Conservation (phyloP, 2,329 filamentous ascomycete species). For the Thelonectria blattea region DNA sequence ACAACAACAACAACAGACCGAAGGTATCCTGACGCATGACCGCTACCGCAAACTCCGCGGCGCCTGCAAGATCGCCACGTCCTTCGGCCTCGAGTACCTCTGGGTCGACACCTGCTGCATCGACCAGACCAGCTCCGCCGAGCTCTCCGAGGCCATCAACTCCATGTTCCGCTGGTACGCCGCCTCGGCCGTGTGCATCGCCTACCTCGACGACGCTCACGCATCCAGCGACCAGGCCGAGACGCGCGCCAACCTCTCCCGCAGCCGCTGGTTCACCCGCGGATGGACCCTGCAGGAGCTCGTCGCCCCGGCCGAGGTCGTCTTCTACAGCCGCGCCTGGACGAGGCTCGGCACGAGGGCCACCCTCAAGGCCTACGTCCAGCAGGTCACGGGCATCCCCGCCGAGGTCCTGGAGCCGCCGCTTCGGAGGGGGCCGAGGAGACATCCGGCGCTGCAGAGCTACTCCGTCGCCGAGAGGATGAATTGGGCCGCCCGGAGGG, state of each 20-base stretch:
- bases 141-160: slow-evolving; percentile 42
- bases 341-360: slow-evolving; percentile 24
- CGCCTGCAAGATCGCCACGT: slow-evolving; percentile 29
- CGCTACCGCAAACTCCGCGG: slow-evolving; percentile 30
- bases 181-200: slow-evolving; percentile 35
- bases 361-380: slow-evolving; percentile 29
- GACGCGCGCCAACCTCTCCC: background rate
- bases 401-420: slow-evolving; percentile 25
- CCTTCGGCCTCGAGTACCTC: slow-evolving; percentile 31
- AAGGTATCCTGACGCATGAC: background rate
- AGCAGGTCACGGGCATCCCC: slow-evolving; percentile 28
- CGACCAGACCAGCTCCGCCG: slow-evolving; percentile 41
- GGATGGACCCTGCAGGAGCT: slow-evolving; percentile 42
- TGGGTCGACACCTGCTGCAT: slow-evolving; percentile 45
- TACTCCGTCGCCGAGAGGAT: slow-evolving; percentile 38
- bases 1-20: background rate
- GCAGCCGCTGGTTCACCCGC: slow-evolving; percentile 37
- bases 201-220: slow-evolving; percentile 34
- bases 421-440: slow-evolving; percentile 11
- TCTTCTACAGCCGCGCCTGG: slow-evolving; percentile 37
- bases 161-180: slow-evolving; percentile 45
- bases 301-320: slow-evolving; percentile 36
- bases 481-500: slow-evolving; percentile 40
- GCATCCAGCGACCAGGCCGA: slow-evolving; percentile 3
- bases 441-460: slow-evolving; percentile 15